Evolutionary conservation across 169 alveolate genomes (phyloP).

Genomic region (Plasmodium blacklocki): DNA sequence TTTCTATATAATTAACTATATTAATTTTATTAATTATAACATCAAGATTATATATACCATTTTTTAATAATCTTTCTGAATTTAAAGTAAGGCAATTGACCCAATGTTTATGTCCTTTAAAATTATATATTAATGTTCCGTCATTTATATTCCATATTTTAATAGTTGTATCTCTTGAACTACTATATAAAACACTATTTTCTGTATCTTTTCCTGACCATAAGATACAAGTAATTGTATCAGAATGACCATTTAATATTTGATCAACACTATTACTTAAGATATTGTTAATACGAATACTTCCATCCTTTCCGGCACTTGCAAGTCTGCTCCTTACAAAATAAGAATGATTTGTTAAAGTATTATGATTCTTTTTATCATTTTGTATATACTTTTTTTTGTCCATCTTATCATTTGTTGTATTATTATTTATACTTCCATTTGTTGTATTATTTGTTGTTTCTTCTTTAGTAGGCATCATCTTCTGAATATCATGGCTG

Average conservation of each 20-base stretch:
- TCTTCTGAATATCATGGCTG: background rate
- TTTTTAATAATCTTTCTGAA: slow-evolving; percentile 93
- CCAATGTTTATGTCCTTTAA: slow-evolving; percentile 99
- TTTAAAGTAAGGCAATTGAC: slow-evolving; percentile 97
- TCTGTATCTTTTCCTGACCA: slow-evolving; percentile 94
- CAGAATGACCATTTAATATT: slow-evolving; percentile 93
- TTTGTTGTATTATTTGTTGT: background rate
- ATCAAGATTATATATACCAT: slow-evolving; percentile 91
- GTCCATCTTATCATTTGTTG: background rate
- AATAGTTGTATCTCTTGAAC: slow-evolving; percentile 96
- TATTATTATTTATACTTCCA: too few species aligned
- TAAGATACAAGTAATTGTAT: slow-evolving; percentile 93
- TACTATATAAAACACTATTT: slow-evolving; percentile 87
- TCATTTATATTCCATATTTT: slow-evolving; percentile 92
- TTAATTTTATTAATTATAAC: slow-evolving; percentile 78
- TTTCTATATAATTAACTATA: slow-evolving; percentile 81
- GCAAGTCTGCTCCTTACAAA: slow-evolving; percentile 61
- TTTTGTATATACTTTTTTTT: background rate
- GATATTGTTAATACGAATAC: slow-evolving; percentile 94
- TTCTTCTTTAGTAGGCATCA: background rate
- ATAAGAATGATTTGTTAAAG: background rate
- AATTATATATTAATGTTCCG: slow-evolving; percentile 84
- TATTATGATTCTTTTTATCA: background rate
- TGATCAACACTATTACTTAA: slow-evolving; percentile 85
- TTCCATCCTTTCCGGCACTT: slow-evolving; percentile 90